Conservation (phyloP, 2,329 filamentous ascomycete species). For the Exophiala lecanii-corni region DNA sequence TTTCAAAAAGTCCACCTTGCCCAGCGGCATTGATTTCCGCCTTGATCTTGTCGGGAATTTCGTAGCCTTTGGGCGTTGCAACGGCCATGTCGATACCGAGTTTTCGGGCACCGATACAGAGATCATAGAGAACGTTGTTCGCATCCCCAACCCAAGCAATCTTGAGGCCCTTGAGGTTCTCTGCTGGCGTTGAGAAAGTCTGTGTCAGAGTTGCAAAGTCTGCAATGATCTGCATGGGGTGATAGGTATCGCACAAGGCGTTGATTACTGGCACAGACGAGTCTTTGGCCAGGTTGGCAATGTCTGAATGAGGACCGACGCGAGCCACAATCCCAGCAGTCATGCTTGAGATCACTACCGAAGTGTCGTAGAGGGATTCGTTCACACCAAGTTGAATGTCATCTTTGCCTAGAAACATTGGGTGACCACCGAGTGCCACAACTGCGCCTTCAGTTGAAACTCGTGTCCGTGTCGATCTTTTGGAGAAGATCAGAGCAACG, state of each 20-base stretch:
- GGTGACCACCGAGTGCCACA: slow-evolving; percentile 79
- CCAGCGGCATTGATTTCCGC: slow-evolving; percentile 65
- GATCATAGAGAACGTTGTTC: slow-evolving; percentile 94
- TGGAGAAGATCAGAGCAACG: slow-evolving; percentile 94
- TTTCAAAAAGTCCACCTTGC: slow-evolving; percentile 63
- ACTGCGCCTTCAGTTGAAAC: slow-evolving; percentile 91
- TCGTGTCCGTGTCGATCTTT: slow-evolving; percentile 87
- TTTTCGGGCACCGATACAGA: slow-evolving; percentile 83
- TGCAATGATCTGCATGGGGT: slow-evolving; percentile 89
- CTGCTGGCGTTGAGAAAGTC: slow-evolving; percentile 53
- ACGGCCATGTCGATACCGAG: slow-evolving; percentile 81
- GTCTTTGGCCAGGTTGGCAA: slow-evolving; percentile 64
- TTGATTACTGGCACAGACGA: slow-evolving; percentile 80
- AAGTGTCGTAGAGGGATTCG: slow-evolving; percentile 89
- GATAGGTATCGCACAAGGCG: slow-evolving; percentile 82
- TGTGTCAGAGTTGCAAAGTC: slow-evolving; percentile 91
- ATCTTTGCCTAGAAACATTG: slow-evolving; percentile 93
- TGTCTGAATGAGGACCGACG: slow-evolving; percentile 71
- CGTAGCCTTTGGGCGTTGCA: slow-evolving; percentile 79
- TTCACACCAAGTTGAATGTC: slow-evolving; percentile 96
- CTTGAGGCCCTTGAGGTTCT: slow-evolving; percentile 74
- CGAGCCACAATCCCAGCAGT: slow-evolving; percentile 77
- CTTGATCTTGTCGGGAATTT: slow-evolving; percentile 71
- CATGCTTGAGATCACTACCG: slow-evolving; percentile 91
- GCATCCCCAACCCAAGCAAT: slow-evolving; percentile 95